Percentiles rank a stretch among this genome's conserved stretches.
These are phyloP conservation scores for Diaporthe sp. DNA, from an alignment of 2,329 filamentous ascomycete species.

Conservation along the genomic window DNA sequence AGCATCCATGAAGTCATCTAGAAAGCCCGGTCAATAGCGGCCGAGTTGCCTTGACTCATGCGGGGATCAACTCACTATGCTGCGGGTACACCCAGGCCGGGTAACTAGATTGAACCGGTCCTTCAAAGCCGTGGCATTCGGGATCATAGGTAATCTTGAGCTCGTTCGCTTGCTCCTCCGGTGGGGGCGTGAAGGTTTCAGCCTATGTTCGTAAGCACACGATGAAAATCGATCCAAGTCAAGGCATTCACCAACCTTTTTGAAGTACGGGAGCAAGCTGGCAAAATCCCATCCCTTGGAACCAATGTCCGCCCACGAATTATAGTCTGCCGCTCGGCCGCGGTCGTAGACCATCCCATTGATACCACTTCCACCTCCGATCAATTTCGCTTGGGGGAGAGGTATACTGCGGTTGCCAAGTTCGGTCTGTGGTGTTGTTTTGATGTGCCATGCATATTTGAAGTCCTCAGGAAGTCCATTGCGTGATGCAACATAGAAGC, in stretches of 20 bases:
- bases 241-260: background rate
- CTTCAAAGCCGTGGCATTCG: constrained; percentile 15
- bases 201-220: background rate
- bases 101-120: background rate
- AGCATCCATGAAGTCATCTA: constrained; percentile 14
- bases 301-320: background rate
- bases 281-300: background rate
- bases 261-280: constrained; percentile 12
- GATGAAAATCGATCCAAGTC: background rate
- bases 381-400: background rate
- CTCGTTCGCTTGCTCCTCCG: background rate
- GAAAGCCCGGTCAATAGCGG: background rate
- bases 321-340: background rate
- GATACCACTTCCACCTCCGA: constrained; percentile 20
- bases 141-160: constrained; percentile 3
- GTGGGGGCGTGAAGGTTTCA: constrained; percentile 6
- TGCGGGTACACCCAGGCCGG: background rate
- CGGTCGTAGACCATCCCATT: constrained; percentile 16
- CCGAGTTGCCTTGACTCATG: background rate
- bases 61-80: background rate
- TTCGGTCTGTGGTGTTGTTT: constrained; percentile 4
- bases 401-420: background rate
- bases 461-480: background rate
- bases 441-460: constrained; percentile 15
- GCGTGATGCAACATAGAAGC: background rate